Conservation (phyloP, 176 grass and related monocot genomes). For the Oryza meyeriana region DNA sequence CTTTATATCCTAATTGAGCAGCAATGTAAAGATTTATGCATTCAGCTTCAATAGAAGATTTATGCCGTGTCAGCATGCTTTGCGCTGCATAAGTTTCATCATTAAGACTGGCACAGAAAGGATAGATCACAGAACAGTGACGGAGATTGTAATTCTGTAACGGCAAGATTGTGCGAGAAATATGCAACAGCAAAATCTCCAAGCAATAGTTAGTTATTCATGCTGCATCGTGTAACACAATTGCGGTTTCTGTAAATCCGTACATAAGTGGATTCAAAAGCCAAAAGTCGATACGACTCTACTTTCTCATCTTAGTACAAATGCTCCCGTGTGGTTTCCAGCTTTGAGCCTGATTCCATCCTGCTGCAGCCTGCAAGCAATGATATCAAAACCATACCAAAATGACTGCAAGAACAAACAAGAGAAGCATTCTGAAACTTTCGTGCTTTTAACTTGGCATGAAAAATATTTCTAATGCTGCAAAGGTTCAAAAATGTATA, state of each 20-base stretch:
- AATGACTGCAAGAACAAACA: not conserved
- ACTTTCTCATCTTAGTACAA: constrained; percentile 32
- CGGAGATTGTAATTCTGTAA: not conserved
- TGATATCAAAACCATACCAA: not conserved
- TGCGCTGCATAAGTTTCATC: not conserved
- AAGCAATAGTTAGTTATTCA: not conserved
- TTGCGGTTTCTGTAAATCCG: not conserved
- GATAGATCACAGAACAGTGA: not conserved
- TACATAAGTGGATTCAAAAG: not conserved
- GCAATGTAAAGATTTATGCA: not conserved
- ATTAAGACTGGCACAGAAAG: not conserved
- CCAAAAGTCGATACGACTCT: not conserved
- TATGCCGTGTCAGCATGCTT: not conserved
- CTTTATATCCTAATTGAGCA: not conserved
- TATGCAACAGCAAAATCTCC: not conserved
- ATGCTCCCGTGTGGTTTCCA: constrained; percentile 18
- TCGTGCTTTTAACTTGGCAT: not conserved
- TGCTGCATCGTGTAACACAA: not conserved
- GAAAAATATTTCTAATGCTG: not conserved
- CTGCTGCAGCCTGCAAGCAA: constrained; percentile 18
- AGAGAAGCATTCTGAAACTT: not conserved
- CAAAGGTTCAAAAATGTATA: not conserved
- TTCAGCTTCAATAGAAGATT: not conserved
- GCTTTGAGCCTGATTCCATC: not conserved
- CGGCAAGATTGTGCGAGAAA: not conserved